Base-by-base conservation (phyloP, 495 filamentous ascomycete genomes). In the Cetradonia linearis region DNA sequence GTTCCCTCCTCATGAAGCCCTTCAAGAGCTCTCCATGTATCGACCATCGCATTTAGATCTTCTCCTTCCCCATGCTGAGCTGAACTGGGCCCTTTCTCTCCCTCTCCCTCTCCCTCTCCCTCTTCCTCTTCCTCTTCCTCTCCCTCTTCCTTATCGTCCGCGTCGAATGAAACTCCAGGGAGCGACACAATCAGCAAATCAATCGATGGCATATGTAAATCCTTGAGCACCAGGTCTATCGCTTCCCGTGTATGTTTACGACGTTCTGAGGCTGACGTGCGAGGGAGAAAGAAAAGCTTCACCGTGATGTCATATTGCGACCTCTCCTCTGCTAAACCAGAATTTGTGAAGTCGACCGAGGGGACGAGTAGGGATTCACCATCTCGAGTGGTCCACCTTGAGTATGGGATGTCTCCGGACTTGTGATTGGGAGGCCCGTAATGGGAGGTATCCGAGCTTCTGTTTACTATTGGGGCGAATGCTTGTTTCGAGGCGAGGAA, bases 101-200 rank as follows among this genome's bases (percentile, higher is more conserved):
- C 85, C 50, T 86, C 81, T 70, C 81, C 89, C 70, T 91, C n/a
- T n/a, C n/a, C n/a, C n/a, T n/a, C n/a, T n/a, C n/a, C n/a, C n/a
- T n/a, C n/a, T n/a, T 83, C 78, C 28, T 86, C 85, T 52, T 86
- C 81, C 69, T 82, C 89, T 70, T 91, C 87, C 54, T 83, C 78
- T 30, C 86, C 85, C 50, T 86, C 81, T 70, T 81, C 89, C 70
- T 91, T 87, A 70, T 92, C 92, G 48, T 95, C 89, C 18, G 89
- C 89, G 59, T 97, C 91, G 63, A 97, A 96, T 16, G 88, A 84
- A 68, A 99, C 86, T 42, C 89, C 88, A 0, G 93, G 94, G 68
- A 96, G 96, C 3, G 89, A 94, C 18, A 92, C 83, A 64, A 97
- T 93, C 47, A 97, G 78, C 25, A 99, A 80, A 73, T 96, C 89